Percentiles rank a stretch among this genome's conserved stretches.
These are phyloP conservation scores for Mycena indigotica DNA, from an alignment of 768 basidiomycete species.

Conservation along the genomic window DNA sequence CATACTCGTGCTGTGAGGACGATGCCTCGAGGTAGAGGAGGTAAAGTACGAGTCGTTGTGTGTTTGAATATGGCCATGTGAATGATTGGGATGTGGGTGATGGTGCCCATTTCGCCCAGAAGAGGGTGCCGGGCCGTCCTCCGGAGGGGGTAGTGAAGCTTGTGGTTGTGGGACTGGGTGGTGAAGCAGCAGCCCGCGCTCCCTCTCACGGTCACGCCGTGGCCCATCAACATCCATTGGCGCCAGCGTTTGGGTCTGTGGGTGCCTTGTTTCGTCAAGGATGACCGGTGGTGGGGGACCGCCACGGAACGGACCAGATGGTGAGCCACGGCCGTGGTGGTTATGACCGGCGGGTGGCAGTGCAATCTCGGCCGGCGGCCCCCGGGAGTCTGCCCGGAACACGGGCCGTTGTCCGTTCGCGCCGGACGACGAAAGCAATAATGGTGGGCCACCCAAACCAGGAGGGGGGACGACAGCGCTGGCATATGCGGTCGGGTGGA, in stretches of 20 bases:
- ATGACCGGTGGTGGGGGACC: conserved; percentile 83
- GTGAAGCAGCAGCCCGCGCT: conserved; percentile 62
- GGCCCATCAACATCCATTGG: conserved; percentile 78
- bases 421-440: conserved; percentile 63
- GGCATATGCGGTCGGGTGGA: conserved; percentile 93
- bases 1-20: conserved; percentile 58
- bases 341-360: conserved; percentile 64
- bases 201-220: conserved; percentile 55
- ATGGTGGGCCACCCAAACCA: conserved; percentile 66
- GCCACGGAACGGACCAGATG: conserved; percentile 76
- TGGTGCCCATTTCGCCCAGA: conserved; percentile 25
- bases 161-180: conserved; percentile 68
- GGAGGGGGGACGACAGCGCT: conserved; percentile 73
- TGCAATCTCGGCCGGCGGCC: conserved; percentile 55
- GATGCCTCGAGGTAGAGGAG: conserved; percentile 39
- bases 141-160: conserved; percentile 40
- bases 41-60: conserved; percentile 60
- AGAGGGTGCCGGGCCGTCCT: conserved; percentile 51
- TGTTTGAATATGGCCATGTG: too few species aligned
- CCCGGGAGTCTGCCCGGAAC: conserved; percentile 70
- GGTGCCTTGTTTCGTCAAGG: conserved; percentile 73
- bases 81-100: too few species aligned
- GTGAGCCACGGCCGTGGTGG: conserved; percentile 40
- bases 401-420: conserved; percentile 47
- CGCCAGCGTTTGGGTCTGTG: conserved; percentile 69